Percentiles rank a stretch among this genome's conserved stretches.
These are phyloP conservation scores for Leishmania major DNA, from an alignment of 208 protist genomes.

Conservation along the genomic window DNA sequence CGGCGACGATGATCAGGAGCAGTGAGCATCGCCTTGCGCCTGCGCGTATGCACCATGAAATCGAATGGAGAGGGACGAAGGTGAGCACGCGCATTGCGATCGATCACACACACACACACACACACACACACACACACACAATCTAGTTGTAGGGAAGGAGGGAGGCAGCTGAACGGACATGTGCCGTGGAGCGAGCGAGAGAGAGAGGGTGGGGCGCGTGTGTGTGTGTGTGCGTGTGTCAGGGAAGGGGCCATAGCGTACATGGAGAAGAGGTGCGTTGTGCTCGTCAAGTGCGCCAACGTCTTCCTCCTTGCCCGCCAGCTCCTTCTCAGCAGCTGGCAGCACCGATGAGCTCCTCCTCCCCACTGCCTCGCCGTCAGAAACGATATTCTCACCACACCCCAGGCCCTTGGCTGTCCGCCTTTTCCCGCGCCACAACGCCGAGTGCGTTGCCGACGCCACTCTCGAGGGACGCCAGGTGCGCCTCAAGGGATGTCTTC, in stretches of 20 bases:
- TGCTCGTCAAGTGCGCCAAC: background rate
- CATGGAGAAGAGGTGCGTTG: background rate
- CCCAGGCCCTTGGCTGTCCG: too few relatives aligned
- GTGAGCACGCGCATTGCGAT: background rate
- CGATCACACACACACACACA: too few relatives aligned
- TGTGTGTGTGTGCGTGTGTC: background rate
- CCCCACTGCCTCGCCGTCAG: background rate
- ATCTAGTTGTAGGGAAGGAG: background rate
- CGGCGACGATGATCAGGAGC: background rate
- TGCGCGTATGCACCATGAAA: background rate
- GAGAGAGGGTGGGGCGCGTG: background rate
- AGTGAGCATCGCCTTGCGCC: background rate
- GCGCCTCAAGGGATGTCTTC: constrained; percentile 13
- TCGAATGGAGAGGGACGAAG: background rate
- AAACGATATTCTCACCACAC: background rate
- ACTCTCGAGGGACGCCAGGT: constrained; percentile 8
- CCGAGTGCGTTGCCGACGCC: background rate
- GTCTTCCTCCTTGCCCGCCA: background rate
- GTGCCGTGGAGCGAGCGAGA: background rate
- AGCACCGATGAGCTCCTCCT: background rate
- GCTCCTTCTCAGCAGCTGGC: background rate
- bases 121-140: too few relatives aligned
- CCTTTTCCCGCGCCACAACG: background rate
- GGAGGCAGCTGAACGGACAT: background rate
- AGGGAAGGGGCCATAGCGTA: too few relatives aligned